Conservation (phyloP, 495 filamentous ascomycete genomes). For the Penicillium egyptiacum region DNA sequence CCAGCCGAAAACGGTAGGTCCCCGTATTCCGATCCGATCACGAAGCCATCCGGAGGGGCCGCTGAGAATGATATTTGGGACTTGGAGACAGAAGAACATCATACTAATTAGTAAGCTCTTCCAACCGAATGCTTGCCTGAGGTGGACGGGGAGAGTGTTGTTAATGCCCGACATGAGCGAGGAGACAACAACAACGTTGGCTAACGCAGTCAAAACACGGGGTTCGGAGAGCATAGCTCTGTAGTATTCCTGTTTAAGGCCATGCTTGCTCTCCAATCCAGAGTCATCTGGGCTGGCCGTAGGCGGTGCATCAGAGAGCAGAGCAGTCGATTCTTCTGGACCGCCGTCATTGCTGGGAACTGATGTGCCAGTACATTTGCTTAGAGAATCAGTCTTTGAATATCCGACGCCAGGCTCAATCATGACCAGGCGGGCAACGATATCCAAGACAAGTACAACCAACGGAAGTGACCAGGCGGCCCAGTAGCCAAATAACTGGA, state of each 20-base stretch:
- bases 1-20: slow-evolving; percentile 15
- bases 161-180: slow-evolving; percentile 7
- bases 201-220: slow-evolving; percentile 7
- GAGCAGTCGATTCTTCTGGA: slow-evolving; percentile 6
- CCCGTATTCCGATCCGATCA: slow-evolving; percentile 14
- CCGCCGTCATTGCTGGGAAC: neutral
- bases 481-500: slow-evolving; percentile 21
- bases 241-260: slow-evolving; percentile 11
- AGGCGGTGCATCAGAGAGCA: neutral
- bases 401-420: slow-evolving; percentile 10
- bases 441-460: slow-evolving; percentile 14
- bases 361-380: neutral
- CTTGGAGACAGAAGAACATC: slow-evolving; percentile 19
- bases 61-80: slow-evolving; percentile 15
- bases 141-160: slow-evolving; percentile 21
- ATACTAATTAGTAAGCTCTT: slow-evolving; percentile 12
- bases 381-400: neutral
- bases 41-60: slow-evolving; percentile 22
- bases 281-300: neutral
- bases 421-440: slow-evolving; percentile 17
- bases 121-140: slow-evolving; percentile 17
- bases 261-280: neutral
- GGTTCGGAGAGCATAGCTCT: slow-evolving; percentile 14
- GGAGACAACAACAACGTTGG: slow-evolving; percentile 5
- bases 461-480: slow-evolving; percentile 17